Base-by-base conservation (phyloP, 192 early-diverging fungal genomes). In the Blastocladiella britannica region DNA sequence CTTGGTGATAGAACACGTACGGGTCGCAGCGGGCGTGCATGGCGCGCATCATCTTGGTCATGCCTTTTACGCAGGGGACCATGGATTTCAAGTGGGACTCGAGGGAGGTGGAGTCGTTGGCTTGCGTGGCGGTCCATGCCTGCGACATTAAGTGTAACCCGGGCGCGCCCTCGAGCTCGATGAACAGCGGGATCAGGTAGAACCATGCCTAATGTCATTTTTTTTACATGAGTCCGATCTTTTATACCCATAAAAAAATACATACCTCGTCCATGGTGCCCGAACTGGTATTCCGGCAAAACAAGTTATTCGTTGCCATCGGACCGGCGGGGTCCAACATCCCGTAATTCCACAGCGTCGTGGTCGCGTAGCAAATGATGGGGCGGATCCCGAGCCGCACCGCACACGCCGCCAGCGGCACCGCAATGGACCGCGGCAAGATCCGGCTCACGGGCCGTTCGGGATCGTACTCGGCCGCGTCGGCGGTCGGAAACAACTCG, bases 21-120 rank as follows among this genome's bases (percentile, higher is more conserved):
- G 93, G 87, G 65, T 94, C 91, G 62, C 87, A 90, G 62, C 82
- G 82, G 65, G 94, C 91, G 67, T 85, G 91, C 88, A 97, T 86
- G 54, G 80, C 77, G 28, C 70, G 67, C 5, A 88, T 62, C 23
- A 76, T 70, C 1, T 18, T 53, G 55, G 77, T 81, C 56, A 82
- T 63, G 20, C 76, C 68, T 20, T 56, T 58, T 30, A 85, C 67
- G 5, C 72, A 67, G n/a, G 62, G 60, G 1, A 70, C 65, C 24
- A 93, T 82, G 5, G 54, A 62, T 25, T 55, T 62, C 24, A 97
- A 63, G 28, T 79, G 62, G 7, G 52, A 37, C 2, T 63, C 65
- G 23, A 83, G 64, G 2, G 77, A 56, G 7, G 51, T 57, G 4
- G 64, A 43, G 47, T 84, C 69, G 51, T 86, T 58, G 28, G 62